phyloP scores from a whole-genome alignment of 2,329 filamentous ascomycete genomes.

The Metarhizium brunneum region DNA sequence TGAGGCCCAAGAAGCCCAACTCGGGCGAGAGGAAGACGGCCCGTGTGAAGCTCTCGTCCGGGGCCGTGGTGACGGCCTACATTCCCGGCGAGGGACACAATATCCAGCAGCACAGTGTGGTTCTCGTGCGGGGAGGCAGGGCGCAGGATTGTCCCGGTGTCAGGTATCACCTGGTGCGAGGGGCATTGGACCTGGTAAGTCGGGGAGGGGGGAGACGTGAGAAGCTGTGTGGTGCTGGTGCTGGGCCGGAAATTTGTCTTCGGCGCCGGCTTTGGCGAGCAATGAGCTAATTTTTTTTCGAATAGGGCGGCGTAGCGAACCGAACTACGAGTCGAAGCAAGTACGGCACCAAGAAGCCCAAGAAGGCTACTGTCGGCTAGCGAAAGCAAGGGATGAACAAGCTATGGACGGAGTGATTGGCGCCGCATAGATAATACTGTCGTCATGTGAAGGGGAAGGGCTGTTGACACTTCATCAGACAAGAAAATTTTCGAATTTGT shows the following conservation, averaged over 20 bases:
- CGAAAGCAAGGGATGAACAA: not conserved
- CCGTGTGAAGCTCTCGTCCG: constrained; percentile 78
- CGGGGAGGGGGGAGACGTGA: not conserved
- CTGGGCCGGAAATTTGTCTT: not conserved
- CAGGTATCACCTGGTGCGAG: constrained; percentile 86
- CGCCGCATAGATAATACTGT: not conserved
- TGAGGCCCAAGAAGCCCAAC: constrained; percentile 97
- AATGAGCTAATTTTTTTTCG: constrained; percentile 9
- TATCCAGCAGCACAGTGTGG: constrained; percentile 96
- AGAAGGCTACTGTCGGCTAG: constrained; percentile 56
- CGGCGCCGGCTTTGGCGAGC: not conserved
- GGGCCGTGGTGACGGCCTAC: constrained; percentile 82
- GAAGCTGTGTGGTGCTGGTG: not conserved
- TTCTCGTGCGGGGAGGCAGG: constrained; percentile 86
- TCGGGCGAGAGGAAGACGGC: constrained; percentile 95
- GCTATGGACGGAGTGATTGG: not conserved
- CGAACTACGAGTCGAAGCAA: constrained; percentile 82
- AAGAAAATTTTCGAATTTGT: not conserved
- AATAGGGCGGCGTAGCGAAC: constrained; percentile 79
- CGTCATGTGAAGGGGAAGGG: not conserved
- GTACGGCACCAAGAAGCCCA: constrained; percentile 98
- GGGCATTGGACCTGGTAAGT: constrained; percentile 85
- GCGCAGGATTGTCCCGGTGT: constrained; percentile 98
- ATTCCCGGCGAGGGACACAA: constrained; percentile 98
- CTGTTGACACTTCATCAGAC: not conserved